These are phyloP conservation scores for Pythium coloratum DNA, from an alignment of 352 stramenopile species.

Conservation along the genomic window DNA sequence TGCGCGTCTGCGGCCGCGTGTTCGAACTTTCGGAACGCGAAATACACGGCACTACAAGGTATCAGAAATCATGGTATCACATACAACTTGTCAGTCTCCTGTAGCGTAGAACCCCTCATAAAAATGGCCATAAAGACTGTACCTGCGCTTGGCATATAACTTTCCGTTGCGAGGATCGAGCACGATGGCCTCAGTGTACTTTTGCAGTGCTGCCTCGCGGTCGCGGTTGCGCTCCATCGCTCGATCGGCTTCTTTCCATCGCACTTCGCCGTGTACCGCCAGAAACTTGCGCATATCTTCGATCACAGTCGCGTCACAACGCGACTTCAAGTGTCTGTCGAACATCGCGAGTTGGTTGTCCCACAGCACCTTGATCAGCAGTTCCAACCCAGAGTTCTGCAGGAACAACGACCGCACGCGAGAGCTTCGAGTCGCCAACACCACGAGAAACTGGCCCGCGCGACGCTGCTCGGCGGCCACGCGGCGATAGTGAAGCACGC, in stretches of 20 bases:
- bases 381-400: constrained; percentile 24
- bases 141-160: constrained; percentile 28
- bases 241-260: constrained; percentile 16
- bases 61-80: constrained; percentile 1
- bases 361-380: constrained; percentile 27
- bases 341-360: constrained; percentile 22
- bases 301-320: not conserved
- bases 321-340: constrained; percentile 19
- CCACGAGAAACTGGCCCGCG: constrained; percentile 24
- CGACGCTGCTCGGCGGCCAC: constrained; percentile 23
- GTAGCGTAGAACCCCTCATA: not conserved
- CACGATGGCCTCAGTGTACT: constrained; percentile 28
- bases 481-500: constrained; percentile 25
- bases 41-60: constrained; percentile 22
- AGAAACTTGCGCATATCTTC: constrained; percentile 26
- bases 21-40: constrained; percentile 19
- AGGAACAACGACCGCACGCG: constrained; percentile 24
- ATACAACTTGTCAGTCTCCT: not conserved
- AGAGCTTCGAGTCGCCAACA: constrained; percentile 17
- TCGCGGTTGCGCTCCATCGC: constrained; percentile 13
- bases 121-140: constrained; percentile 2
- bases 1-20: constrained; percentile 22
- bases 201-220: constrained; percentile 21
- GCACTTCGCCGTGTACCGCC: constrained; percentile 17
- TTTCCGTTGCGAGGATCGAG: constrained; percentile 25